Evolutionary conservation across 2,329 filamentous ascomycete genomes (phyloP).

Genomic region (Geoglossum cookeanum): DNA sequence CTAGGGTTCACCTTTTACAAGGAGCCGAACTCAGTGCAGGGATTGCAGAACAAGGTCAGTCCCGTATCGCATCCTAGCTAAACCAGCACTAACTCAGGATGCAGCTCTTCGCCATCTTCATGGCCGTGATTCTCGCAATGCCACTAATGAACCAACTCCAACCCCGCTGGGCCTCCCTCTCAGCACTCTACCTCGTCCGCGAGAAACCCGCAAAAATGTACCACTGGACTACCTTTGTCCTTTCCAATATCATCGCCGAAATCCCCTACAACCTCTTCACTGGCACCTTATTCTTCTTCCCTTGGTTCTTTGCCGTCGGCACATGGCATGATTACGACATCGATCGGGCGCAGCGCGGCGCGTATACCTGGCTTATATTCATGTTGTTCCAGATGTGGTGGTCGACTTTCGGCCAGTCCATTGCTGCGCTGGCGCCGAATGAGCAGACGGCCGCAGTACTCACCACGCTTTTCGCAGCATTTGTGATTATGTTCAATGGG

Average conservation of each 20-base stretch:
- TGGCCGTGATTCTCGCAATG: constrained; percentile 56
- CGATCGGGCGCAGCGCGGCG: constrained; percentile 21
- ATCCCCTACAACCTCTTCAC: constrained; percentile 49
- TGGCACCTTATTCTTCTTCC: constrained; percentile 30
- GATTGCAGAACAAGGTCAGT: constrained; percentile 45
- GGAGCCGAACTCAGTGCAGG: constrained; percentile 35
- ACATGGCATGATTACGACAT: constrained; percentile 37
- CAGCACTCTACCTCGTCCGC: constrained; percentile 48
- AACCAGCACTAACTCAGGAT: no score
- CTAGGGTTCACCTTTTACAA: constrained; percentile 54
- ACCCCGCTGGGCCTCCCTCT: constrained; percentile 46
- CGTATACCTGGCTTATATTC: constrained; percentile 41
- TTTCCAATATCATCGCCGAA: constrained; percentile 40
- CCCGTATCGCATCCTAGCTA: neutral
- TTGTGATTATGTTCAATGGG: constrained; percentile 53
- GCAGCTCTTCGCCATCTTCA: constrained; percentile 27
- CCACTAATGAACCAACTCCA: constrained; percentile 62
- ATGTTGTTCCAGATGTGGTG: constrained; percentile 50
- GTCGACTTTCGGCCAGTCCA: constrained; percentile 44
- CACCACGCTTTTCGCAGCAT: constrained; percentile 48
- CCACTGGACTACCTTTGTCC: constrained; percentile 34
- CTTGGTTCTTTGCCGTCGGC: constrained; percentile 33
- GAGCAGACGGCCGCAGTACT: constrained; percentile 45
- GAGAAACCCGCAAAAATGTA: constrained; percentile 65
- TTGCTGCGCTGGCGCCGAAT: constrained; percentile 47